Percentiles rank a stretch among this genome's conserved stretches.
Conservation (phyloP, 139 green algal species). For the Chlamydomonas applanata region DNA sequence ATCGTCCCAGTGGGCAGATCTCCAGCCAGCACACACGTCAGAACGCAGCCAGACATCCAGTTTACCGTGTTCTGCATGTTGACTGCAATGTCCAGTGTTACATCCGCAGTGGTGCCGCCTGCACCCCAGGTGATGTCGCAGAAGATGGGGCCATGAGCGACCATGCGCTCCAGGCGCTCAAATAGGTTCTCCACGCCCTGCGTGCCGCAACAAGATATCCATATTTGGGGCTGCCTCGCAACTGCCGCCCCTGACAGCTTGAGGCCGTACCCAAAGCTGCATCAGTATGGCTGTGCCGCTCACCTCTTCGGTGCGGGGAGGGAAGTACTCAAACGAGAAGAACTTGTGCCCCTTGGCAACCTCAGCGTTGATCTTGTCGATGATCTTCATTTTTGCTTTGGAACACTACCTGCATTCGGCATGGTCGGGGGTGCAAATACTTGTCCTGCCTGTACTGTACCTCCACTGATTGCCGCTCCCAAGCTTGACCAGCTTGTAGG, state of each 20-base stretch:
- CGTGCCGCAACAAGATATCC: not conserved
- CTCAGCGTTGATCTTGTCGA: slow-evolving; percentile 85
- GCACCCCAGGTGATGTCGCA: slow-evolving; percentile 99
- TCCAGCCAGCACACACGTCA: too few species aligned
- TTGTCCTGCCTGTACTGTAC: too few species aligned
- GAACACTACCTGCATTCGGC: too few species aligned
- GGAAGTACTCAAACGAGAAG: slow-evolving; percentile 98
- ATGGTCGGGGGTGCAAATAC: too few species aligned
- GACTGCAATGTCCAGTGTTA: slow-evolving; percentile 92
- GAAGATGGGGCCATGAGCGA: slow-evolving; percentile 77
- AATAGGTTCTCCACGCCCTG: slow-evolving; percentile 93
- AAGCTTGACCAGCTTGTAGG: too few species aligned
- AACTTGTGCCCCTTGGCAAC: slow-evolving; percentile 71
- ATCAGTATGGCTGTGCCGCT: not conserved
- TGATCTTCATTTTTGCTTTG: slow-evolving; percentile 76
- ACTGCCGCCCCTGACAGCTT: too few species aligned
- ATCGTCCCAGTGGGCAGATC: too few species aligned
- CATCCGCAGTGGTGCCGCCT: slow-evolving; percentile 90
- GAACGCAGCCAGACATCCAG: not conserved
- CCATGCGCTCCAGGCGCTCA: slow-evolving; percentile 88
- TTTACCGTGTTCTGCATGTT: slow-evolving; percentile 92
- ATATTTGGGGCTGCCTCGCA: not conserved
- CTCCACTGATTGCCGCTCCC: too few species aligned
- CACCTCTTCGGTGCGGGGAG: slow-evolving; percentile 89
- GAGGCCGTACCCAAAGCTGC: not conserved